These are phyloP conservation scores for Singerocomus inundabilis DNA, from an alignment of 1,284 basidiomycete genomes.

Conservation along the genomic window DNA sequence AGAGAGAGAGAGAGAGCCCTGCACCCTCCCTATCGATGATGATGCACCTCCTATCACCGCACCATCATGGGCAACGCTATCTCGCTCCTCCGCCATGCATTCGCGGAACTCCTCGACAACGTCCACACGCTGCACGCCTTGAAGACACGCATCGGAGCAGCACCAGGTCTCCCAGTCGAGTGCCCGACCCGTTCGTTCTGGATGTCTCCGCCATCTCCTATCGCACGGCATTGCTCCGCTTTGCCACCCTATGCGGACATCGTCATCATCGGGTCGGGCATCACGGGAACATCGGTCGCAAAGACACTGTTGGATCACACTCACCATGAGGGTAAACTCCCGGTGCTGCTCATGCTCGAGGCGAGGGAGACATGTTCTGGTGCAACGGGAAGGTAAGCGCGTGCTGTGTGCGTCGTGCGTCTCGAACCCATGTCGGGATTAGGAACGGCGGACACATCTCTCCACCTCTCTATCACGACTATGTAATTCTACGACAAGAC, in stretches of 20 bases:
- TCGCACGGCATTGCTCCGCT: constrained; percentile 43
- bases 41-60: background rate
- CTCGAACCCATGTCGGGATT: too few relatives aligned
- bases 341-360: constrained; percentile 62
- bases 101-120: constrained; percentile 31
- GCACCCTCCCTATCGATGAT: too few relatives aligned
- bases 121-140: constrained; percentile 32
- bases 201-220: constrained; percentile 52
- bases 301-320: constrained; percentile 48
- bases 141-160: constrained; percentile 38
- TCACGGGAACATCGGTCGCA: constrained; percentile 61
- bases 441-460: constrained; percentile 35
- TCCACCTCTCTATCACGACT: constrained; percentile 29
- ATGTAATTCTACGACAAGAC: constrained; percentile 14
- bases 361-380: constrained; percentile 69
- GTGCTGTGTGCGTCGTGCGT: background rate
- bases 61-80: constrained; percentile 30
- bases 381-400: constrained; percentile 63
- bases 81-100: constrained; percentile 29
- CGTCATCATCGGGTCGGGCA: constrained; percentile 69
- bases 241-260: constrained; percentile 57
- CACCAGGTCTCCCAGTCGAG: constrained; percentile 58
- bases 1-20: too few relatives aligned
- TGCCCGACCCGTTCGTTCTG: constrained; percentile 58
- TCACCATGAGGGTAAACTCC: constrained; percentile 20